Evolutionary conservation across 768 basidiomycete genomes (phyloP).

Genomic region (Gloeostereum incarnatum): DNA sequence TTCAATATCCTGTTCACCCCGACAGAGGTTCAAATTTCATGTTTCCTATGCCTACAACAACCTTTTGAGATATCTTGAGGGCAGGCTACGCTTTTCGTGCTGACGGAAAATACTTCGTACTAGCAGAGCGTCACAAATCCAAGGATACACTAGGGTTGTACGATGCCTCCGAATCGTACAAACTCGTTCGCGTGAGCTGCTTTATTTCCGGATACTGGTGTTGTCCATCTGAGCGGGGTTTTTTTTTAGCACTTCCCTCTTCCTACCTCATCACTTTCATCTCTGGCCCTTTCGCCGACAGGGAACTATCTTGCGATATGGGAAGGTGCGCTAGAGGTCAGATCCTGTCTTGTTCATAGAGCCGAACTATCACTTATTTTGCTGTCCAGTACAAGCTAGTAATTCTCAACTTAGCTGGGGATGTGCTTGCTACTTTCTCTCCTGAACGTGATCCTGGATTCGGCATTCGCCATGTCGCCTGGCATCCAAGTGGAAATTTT

Average conservation of each 20-base stretch:
- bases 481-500: conserved; percentile 84
- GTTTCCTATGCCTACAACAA: conserved; percentile 1
- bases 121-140: conserved; percentile 86
- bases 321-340: conserved; percentile 80
- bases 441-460: conserved; percentile 76
- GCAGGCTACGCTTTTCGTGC: conserved; percentile 70
- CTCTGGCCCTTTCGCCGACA: conserved; percentile 65
- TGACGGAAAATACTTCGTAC: conserved; percentile 76
- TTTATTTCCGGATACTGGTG: conserved; percentile 1
- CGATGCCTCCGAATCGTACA: conserved; percentile 61
- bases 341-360: conserved; percentile 10
- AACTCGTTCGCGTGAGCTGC: conserved; percentile 55
- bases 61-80: too few relatives aligned
- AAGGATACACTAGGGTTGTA: conserved; percentile 85
- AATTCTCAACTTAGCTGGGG: conserved; percentile 59
- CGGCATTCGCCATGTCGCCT: conserved; percentile 68
- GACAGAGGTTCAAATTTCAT: conserved; percentile 52
- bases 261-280: conserved; percentile 64
- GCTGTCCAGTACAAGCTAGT: conserved; percentile 76
- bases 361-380: conserved; percentile 1
- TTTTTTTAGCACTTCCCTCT: conserved; percentile 68
- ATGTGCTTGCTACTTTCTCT: conserved; percentile 53
- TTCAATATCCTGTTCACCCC: conserved; percentile 78
- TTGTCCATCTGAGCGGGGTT: conserved; percentile 2
- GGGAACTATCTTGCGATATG: conserved; percentile 72